Conservation (phyloP, 2,329 filamentous ascomycete genomes). For the Coniella lustricola region DNA sequence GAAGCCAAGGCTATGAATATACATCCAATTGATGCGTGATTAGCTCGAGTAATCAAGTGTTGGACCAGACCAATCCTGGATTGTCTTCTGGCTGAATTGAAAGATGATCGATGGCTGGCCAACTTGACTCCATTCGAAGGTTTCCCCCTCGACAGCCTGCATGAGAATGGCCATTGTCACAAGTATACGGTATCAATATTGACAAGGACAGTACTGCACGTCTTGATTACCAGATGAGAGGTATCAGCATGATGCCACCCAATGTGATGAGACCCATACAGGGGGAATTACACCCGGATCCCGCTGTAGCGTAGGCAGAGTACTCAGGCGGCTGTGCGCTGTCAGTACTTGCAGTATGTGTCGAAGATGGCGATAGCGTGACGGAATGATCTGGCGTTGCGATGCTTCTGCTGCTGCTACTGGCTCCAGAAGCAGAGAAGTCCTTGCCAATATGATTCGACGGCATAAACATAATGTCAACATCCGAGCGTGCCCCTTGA, state of each 20-base stretch:
- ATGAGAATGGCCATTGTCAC: too few species aligned
- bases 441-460: not conserved
- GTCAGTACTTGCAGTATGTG: not conserved
- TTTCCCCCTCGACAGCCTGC: too few species aligned
- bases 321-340: not conserved
- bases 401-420: not conserved
- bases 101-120: too few species aligned
- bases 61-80: too few species aligned
- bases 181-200: too few species aligned
- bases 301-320: conserved; percentile 8
- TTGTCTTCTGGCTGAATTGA: too few species aligned
- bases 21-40: too few species aligned
- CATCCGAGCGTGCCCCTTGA: conserved; percentile 3
- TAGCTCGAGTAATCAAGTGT: too few species aligned
- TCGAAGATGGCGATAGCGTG: not conserved
- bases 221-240: not conserved
- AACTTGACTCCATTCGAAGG: too few species aligned
- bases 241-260: not conserved
- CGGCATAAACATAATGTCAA: conserved; percentile 3
- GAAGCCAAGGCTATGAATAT: too few species aligned
- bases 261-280: not conserved
- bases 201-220: too few species aligned
- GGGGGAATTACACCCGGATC: not conserved
- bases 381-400: not conserved
- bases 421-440: not conserved